A percentile compares a stretch with the other conserved stretches of the same genome.
These are phyloP conservation scores for Pinus albicaulis DNA, from an alignment of 75 land plant genomes.

Conservation along the genomic window DNA sequence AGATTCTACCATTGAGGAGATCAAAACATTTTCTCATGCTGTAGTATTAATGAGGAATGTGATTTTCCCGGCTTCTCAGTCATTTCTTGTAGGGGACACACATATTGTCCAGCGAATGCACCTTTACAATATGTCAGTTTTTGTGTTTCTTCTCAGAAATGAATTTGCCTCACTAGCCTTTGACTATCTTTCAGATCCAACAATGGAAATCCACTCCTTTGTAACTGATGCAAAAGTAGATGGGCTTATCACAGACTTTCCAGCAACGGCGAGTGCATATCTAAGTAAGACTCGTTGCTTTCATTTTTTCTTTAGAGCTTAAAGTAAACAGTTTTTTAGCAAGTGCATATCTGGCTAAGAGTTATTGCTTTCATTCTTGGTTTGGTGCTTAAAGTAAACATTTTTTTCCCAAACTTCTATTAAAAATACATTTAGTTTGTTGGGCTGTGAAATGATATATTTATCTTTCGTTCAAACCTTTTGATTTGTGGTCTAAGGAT, in stretches of 20 bases:
- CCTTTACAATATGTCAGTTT: constrained; percentile 62
- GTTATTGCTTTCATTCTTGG: neutral
- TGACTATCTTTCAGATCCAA: constrained; percentile 72
- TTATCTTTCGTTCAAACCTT: too few species aligned
- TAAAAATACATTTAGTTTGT: too few species aligned
- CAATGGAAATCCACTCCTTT: neutral
- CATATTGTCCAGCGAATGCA: constrained; percentile 3
- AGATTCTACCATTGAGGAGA: constrained; percentile 21
- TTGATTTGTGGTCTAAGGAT: too few species aligned
- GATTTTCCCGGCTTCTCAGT: constrained; percentile 8
- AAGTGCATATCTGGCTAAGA: neutral
- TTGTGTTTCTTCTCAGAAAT: constrained; percentile 47
- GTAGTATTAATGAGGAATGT: constrained; percentile 40
- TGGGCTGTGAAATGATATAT: too few species aligned
- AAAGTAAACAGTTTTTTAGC: neutral
- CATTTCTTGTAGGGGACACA: constrained; percentile 32
- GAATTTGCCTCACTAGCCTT: constrained; percentile 45
- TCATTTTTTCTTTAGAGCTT: neutral
- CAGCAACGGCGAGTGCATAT: constrained; percentile 60
- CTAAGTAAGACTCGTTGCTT: constrained; percentile 40
- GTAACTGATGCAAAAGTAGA: constrained; percentile 38
- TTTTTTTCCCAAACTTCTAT: too few species aligned
- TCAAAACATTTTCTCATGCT: constrained; percentile 45
- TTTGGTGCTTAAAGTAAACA: neutral
- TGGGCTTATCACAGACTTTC: constrained; percentile 80